Base-by-base conservation (phyloP, 768 basidiomycete genomes). In the Dictyophora rubrovolvata region DNA sequence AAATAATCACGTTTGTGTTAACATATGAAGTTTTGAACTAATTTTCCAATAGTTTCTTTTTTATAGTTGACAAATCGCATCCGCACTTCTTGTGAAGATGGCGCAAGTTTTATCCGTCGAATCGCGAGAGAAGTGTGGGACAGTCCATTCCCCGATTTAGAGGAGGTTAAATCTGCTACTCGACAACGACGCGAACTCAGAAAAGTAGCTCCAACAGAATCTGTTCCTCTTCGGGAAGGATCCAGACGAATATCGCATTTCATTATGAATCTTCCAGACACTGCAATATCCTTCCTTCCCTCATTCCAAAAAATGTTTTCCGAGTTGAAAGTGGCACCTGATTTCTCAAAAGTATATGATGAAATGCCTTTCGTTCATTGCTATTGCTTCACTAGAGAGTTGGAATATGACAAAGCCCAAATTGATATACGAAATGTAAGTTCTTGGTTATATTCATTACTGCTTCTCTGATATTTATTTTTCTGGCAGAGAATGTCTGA, bases 261-360 rank as follows among this genome's bases (percentile, higher is more conserved):
- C 67, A 87, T 96, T n/a, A 95, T 99, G 93, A 99, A 99, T 70
- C 77, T 99, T 18, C 96, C 96, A 1, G 93, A 91, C 64, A 85
- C 87, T 22, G 96, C 94, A 0, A 83, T 97, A 56, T 77, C 81
- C 36, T 97, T 98, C 72, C 77, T 99, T 54, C 88, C 89, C 66
- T 89, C 90, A 1, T 96, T 91, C 74, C 80, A 81, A 3, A 93
- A 92, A 1, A 77, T 88, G 60, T 77, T 90, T 52, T 67, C 72
- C 5, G 67, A 74, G 4, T 64, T 74, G 21, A 71, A 65, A 67
- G 75, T 67, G 47, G 64, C 77, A 57, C 71, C 73, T 64, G 74
- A 74, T 64, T 74, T 81, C 54, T 79, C 80, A 69, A 73, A 74
- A 5, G 72, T 77, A 62, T 74, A 73, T 64, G 67, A 68, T 1